Conservation (phyloP, 2,329 filamentous ascomycete genomes). For the Curvularia verruculosa region DNA sequence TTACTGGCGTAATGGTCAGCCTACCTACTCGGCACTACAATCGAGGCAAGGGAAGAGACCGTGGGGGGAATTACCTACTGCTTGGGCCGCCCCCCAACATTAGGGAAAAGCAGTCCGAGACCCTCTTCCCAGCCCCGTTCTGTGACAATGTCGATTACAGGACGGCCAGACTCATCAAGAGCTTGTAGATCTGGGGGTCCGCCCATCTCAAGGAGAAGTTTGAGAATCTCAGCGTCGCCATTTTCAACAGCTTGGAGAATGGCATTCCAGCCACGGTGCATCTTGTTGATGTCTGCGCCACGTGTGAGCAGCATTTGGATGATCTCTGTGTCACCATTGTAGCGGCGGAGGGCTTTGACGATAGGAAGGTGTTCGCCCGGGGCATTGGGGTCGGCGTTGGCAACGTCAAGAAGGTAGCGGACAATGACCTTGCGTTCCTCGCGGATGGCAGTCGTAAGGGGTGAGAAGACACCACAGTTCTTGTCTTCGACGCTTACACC, state of each 20-base stretch:
- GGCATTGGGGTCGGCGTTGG: constrained; percentile 67
- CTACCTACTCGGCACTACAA: not conserved
- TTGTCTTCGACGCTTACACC: constrained; percentile 73
- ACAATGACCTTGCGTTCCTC: constrained; percentile 68
- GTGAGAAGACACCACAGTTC: constrained; percentile 74
- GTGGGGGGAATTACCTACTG: constrained; percentile 35
- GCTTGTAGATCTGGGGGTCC: constrained; percentile 41
- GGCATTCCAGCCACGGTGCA: constrained; percentile 47
- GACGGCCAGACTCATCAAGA: constrained; percentile 36
- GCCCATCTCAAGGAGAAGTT: constrained; percentile 44
- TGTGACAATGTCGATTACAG: constrained; percentile 44
- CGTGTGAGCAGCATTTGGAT: constrained; percentile 67
- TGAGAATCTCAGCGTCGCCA: constrained; percentile 43
- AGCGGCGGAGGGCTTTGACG: constrained; percentile 70
- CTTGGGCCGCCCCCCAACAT: constrained; percentile 24
- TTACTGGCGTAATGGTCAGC: constrained; percentile 10
- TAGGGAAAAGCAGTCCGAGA: constrained; percentile 41
- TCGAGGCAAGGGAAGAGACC: not conserved
- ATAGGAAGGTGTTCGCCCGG: constrained; percentile 74
- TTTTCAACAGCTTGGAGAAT: constrained; percentile 47
- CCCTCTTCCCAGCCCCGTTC: constrained; percentile 48
- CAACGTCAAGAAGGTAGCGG: constrained; percentile 65
- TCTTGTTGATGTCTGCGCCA: constrained; percentile 70
- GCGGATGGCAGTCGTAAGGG: constrained; percentile 70
- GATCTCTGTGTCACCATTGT: constrained; percentile 65